phyloP scores from a whole-genome alignment of 805 yeast genomes.

The Hanseniaspora clermontiae region DNA sequence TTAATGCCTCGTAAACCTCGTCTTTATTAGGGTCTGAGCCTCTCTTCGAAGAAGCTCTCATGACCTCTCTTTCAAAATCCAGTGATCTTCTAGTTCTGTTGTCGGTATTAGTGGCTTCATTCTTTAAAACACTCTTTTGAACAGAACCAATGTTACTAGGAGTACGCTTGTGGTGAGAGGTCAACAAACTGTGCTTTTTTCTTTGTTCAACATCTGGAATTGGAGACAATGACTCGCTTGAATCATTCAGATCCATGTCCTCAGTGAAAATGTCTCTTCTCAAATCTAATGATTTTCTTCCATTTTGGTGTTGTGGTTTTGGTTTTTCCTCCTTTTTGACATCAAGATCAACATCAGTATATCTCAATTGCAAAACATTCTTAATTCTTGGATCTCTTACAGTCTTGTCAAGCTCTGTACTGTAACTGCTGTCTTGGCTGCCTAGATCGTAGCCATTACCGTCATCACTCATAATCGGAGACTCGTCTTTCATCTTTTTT shows the following conservation, averaged over 20 bases:
- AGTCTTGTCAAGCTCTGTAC: neutral
- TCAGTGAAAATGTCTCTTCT: slow-evolving; percentile 55
- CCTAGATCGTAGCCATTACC: neutral
- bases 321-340: slow-evolving; percentile 29
- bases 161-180: neutral
- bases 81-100: slow-evolving; percentile 11
- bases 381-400: slow-evolving; percentile 3
- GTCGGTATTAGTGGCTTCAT: neutral
- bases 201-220: neutral
- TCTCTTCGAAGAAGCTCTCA: neutral
- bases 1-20: neutral
- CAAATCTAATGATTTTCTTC: slow-evolving; percentile 43
- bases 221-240: slow-evolving; percentile 1
- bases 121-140: neutral
- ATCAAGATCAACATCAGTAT: slow-evolving; percentile 10
- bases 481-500: slow-evolving; percentile 6
- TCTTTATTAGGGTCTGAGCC: neutral
- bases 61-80: slow-evolving; percentile 12
- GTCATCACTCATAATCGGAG: slow-evolving; percentile 7
- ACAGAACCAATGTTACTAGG: neutral
- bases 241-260: slow-evolving; percentile 34
- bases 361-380: slow-evolving; percentile 7
- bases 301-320: slow-evolving; percentile 27
- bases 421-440: neutral
- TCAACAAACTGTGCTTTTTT: neutral